These are phyloP conservation scores for Lathyrus aphaca DNA, from an alignment of 306 rosid species.

Conservation along the genomic window DNA sequence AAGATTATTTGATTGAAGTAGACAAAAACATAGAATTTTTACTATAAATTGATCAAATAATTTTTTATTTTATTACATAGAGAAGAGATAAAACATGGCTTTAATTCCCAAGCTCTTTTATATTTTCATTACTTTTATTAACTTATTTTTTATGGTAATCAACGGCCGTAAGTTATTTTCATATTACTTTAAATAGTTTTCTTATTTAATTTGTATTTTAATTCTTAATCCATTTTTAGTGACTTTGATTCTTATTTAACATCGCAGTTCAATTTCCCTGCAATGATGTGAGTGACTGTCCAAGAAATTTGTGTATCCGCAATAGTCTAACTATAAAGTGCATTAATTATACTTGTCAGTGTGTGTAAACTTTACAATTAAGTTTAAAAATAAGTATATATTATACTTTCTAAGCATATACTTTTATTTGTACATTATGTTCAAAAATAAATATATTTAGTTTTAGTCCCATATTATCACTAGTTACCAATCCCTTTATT, in stretches of 20 bases:
- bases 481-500: too few species aligned
- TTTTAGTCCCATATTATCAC: too few species aligned
- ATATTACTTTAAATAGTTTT: background rate
- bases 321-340: background rate
- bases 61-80: background rate
- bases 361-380: background rate
- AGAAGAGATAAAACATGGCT: background rate
- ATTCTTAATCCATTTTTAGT: background rate
- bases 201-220: background rate
- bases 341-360: background rate
- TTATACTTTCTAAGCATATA: background rate
- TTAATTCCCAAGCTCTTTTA: background rate
- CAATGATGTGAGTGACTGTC: background rate
- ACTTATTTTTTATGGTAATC: background rate
- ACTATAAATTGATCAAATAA: background rate
- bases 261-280: background rate
- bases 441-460: too few species aligned
- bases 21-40: background rate
- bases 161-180: background rate
- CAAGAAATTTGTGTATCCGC: conserved; percentile 1
- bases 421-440: background rate
- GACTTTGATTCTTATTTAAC: background rate
- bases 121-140: background rate
- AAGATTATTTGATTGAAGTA: background rate
- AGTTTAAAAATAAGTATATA: background rate